Evolutionary conservation across 1,139 yeast species (phyloP), one percentile per base, ranked within the genome.

Genomic region (Lodderomyces theae): DNA sequence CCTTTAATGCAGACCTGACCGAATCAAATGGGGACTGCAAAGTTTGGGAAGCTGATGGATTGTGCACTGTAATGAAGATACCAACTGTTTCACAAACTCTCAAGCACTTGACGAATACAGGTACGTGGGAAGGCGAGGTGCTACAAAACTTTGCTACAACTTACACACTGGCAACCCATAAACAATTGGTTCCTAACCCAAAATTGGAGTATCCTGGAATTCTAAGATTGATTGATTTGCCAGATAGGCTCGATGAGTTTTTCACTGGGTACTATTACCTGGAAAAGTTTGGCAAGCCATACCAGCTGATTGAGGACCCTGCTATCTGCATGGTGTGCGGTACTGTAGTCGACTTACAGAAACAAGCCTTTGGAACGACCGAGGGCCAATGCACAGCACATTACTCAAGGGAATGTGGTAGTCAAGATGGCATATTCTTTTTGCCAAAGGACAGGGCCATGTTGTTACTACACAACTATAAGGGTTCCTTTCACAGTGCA

Each of bases 271-370:
- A 73, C 43, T 71, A 78, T 44, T 77, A 79, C 50, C 68, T 66
- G 53, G 70, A 71, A 35, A 62, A 64, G 40, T 66, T 63, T 23
- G 61, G 64, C 38, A 65, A 66, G 37, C 77, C 76, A 1, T 64
- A 66, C 44, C 56, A 53, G 46, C 47, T 55, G n/a, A 76, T 74
- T 25, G 72, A 76, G 24, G 96, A 89, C 49, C 95, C 96, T 0
- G 96, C 96, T 0, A 69, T 92, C 10, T 92, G 98, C 54, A 63
- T 92, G 41, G 83, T 84, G 49, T 92, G 98, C 63, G 94, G 90
- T 1, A 66, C 69, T 11, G 72, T 83, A 4, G 72, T 87, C 22
- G 82, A 82, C 47, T 66, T 82, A 21, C 97, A 90, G 52, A 77
- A 72, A 40, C 59, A 64, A 32, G 72, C 80, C 12, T 62, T 75